Percentiles rank a stretch among this genome's conserved stretches.
These are phyloP conservation scores for Trichoderma asperellum DNA, from an alignment of 2,329 filamentous ascomycete species.

Conservation along the genomic window DNA sequence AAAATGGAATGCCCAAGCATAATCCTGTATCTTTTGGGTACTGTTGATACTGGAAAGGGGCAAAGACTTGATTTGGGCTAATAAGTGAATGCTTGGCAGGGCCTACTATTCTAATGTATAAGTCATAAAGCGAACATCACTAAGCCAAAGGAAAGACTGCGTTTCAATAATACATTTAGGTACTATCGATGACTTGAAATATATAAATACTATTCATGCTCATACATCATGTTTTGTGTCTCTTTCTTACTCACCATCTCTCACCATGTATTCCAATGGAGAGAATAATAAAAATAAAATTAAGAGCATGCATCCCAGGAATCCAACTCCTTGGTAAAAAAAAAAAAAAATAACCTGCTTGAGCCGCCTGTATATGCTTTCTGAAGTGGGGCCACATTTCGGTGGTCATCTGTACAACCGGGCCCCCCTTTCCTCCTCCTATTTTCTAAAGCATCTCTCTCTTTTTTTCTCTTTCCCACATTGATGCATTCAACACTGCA, in stretches of 20 bases:
- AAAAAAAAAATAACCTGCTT: neutral
- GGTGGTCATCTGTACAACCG: neutral
- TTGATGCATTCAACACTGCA: neutral
- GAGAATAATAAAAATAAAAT: neutral
- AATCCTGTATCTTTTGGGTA: neutral
- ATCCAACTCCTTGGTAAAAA: neutral
- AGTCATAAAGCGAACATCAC: neutral
- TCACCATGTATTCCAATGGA: neutral
- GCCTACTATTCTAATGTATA: neutral
- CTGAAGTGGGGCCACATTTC: neutral
- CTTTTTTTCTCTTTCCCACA: neutral
- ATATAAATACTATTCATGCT: conserved; percentile 11
- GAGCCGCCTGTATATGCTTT: neutral
- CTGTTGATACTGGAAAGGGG: neutral
- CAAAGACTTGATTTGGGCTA: no score
- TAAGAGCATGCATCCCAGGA: neutral
- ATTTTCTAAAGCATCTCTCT: neutral
- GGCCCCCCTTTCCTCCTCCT: neutral
- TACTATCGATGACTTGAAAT: neutral
- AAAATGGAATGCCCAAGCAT: neutral
- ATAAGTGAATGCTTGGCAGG: neutral
- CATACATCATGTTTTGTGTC: conserved; percentile 17
- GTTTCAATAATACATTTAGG: conserved; percentile 18
- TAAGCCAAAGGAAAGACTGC: neutral
- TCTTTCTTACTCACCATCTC: neutral